phyloP scores from a whole-genome alignment of 139 green algal species.

The Tetraselmis chui region DNA sequence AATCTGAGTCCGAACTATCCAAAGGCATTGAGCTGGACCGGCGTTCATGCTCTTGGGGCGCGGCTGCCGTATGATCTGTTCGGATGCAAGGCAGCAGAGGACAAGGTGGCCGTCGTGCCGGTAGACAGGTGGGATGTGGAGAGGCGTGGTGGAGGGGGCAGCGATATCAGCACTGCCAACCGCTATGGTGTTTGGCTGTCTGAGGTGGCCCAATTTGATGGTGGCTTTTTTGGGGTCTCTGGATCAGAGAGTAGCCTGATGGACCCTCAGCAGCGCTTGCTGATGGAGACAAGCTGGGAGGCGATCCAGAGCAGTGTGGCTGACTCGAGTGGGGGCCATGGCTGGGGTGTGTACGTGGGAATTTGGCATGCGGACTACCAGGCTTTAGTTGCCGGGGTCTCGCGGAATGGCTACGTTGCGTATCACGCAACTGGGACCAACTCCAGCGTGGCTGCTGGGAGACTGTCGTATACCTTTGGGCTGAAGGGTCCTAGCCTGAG shows the following conservation, averaged over 20 bases:
- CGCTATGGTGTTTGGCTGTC: conserved; percentile 62
- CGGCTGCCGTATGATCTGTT: not conserved
- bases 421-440: conserved; percentile 3
- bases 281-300: conserved; percentile 37
- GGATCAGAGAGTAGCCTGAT: conserved; percentile 54
- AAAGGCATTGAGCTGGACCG: not conserved
- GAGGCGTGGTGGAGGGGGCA: conserved; percentile 5
- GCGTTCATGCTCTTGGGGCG: not conserved
- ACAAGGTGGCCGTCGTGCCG: conserved; percentile 25
- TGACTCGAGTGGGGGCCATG: not conserved
- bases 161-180: too few relatives aligned
- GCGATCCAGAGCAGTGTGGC: not conserved
- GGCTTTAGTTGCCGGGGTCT: not conserved
- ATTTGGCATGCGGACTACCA: not conserved
- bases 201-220: conserved; percentile 59
- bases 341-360: not conserved
- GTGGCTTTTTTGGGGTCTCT: conserved; percentile 47
- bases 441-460: conserved; percentile 55
- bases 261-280: conserved; percentile 73
- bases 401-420: conserved; percentile 20
- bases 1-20: not conserved
- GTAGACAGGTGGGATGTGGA: conserved; percentile 57
- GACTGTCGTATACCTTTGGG: conserved; percentile 68
- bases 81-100: not conserved
- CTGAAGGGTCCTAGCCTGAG: conserved; percentile 62